These are phyloP conservation scores for Colletotrichum tabaci DNA, from an alignment of 2,329 filamentous ascomycete species.

Conservation along the genomic window DNA sequence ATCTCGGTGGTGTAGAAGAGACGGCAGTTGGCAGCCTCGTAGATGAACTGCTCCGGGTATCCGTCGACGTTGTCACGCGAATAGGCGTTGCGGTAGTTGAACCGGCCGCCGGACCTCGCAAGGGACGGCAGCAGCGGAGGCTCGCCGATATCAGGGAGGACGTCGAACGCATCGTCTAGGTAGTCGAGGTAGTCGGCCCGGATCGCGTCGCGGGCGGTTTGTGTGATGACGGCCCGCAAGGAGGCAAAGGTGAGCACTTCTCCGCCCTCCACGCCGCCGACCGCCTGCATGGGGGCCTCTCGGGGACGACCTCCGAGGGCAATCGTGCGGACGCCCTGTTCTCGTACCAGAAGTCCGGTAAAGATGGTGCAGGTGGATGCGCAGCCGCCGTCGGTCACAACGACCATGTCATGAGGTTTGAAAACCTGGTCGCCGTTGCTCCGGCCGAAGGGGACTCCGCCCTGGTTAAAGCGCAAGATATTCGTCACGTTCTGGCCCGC, in stretches of 20 bases:
- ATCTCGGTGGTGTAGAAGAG: conserved; percentile 69
- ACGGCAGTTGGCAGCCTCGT: conserved; percentile 70
- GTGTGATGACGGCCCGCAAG: conserved; percentile 38
- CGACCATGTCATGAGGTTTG: conserved; percentile 55
- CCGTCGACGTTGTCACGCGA: conserved; percentile 40
- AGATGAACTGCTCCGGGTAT: conserved; percentile 70
- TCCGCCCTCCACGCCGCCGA: conserved; percentile 72
- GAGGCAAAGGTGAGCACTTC: conserved; percentile 52
- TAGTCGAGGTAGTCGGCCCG: conserved; percentile 24
- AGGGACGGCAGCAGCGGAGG: conserved; percentile 36
- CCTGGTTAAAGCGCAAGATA: conserved; percentile 28
- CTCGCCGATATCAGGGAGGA: conserved; percentile 16
- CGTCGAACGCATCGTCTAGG: not conserved
- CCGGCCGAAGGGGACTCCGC: conserved; percentile 2
- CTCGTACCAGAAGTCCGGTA: conserved; percentile 66
- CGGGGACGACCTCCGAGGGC: conserved; percentile 70
- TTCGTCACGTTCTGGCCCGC: conserved; percentile 34
- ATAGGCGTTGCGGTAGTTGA: conserved; percentile 60
- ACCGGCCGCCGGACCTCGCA: conserved; percentile 60
- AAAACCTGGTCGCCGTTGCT: conserved; percentile 47
- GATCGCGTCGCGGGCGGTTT: conserved; percentile 19
- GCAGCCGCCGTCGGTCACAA: conserved; percentile 70
- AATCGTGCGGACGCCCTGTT: conserved; percentile 69
- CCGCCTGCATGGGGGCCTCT: conserved; percentile 65
- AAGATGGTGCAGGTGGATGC: conserved; percentile 74